Base-by-base conservation (phyloP, 2,329 filamentous ascomycete species). In the Zymoseptoria passerinii region DNA sequence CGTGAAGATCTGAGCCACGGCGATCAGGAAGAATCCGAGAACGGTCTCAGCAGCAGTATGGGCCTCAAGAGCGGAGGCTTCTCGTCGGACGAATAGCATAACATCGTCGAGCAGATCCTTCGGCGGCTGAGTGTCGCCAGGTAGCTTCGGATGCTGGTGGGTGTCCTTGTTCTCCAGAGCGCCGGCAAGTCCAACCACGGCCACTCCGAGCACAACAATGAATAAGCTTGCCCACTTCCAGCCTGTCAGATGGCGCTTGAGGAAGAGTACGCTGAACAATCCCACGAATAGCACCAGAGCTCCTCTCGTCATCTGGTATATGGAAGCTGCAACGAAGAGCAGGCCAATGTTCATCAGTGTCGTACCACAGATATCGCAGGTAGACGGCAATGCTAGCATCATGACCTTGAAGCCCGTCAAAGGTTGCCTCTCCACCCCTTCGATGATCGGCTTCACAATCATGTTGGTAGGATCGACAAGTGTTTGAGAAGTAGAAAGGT, bases 231-330 rank as follows among this genome's bases (percentile, higher is more conserved):
- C 77, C 94, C 94, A 99, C 73, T 99, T 94, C 78, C 92, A 96
- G n/a, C 88, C 72, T 61, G 85, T 83, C 35, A 99, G 80, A 66
- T 84, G 87, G 52, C 90, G 84, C 68, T 84, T 86, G 58, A 99
- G 79, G 73, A 99, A 97, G 10, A 95, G 69, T 28, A 99, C 92
- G 69, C 91, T 96, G 76, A 99, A 96, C 0, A 97, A 77, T 0
- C 94, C 94, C 19, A 99, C 94, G 67, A 99, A 99, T 6, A 99
- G 81, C 2, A 99, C 92, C 49, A 99, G 80, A 0, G 94, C 94
- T 8, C 94, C 94, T 59, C 94, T 82, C 1, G 92, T 97, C 94
- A 99, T 99, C 76, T 99, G 94, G 76, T 96, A 99, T 70, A 99
- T 96, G 61, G 90, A 95, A 1, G 94, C 90, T 10, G 90, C 94